phyloP scores from a whole-genome alignment of 371 early-diverging fungal genomes.

The Zychaea mexicana region DNA sequence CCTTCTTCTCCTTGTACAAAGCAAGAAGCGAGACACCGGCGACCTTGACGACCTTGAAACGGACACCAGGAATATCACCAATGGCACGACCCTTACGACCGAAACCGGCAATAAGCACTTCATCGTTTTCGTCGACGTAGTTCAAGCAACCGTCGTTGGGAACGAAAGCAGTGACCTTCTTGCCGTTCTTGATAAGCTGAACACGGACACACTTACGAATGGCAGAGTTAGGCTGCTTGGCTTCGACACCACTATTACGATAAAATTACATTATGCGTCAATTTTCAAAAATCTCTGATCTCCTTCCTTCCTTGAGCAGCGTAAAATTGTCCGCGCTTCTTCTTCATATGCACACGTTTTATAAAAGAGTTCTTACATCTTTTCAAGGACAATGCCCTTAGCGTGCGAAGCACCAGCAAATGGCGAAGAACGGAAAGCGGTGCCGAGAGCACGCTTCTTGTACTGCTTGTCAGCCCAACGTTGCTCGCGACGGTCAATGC shows the following conservation, averaged over 20 bases:
- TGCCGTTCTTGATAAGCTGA: slow-evolving; percentile 99
- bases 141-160: slow-evolving; percentile 99
- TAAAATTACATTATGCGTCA: neutral
- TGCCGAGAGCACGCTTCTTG: slow-evolving; percentile 98
- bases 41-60: slow-evolving; percentile 99
- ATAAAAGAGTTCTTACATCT: slow-evolving; percentile 77
- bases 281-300: too few species aligned
- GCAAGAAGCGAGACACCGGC: slow-evolving; percentile 99
- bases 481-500: slow-evolving; percentile 95
- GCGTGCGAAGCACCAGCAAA: slow-evolving; percentile 99
- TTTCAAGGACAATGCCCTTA: slow-evolving; percentile 99
- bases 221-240: slow-evolving; percentile 99
- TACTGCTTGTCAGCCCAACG: slow-evolving; percentile 99
- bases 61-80: slow-evolving; percentile 99
- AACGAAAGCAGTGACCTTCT: slow-evolving; percentile 99
- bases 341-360: neutral
- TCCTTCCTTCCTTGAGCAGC: too few species aligned
- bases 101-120: slow-evolving; percentile 96
- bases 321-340: too few species aligned
- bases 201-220: slow-evolving; percentile 99
- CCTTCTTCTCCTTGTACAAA: slow-evolving; percentile 99
- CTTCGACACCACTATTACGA: slow-evolving; percentile 95
- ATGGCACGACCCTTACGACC: slow-evolving; percentile 88
- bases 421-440: slow-evolving; percentile 96
- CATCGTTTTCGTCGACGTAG: slow-evolving; percentile 98